Evolutionary conservation across 305 asterid genomes (phyloP), one percentile per base, ranked within the genome.

Genomic region (Andrographis paniculata): DNA sequence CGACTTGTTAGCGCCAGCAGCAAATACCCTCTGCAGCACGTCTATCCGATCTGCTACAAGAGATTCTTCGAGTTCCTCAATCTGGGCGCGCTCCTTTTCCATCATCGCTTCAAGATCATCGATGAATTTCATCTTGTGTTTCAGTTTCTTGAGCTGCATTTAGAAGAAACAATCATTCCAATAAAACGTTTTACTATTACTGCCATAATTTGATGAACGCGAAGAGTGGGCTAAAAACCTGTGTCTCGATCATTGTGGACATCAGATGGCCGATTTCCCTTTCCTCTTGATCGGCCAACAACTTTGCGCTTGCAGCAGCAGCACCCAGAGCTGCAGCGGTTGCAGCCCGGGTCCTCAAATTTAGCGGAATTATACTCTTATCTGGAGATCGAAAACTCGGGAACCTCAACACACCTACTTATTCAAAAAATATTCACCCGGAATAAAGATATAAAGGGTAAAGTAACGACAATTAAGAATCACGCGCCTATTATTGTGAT

Each of bases 261-360:
- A 89, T 55, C 62, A 78, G 61, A 65, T 71, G 71, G 52, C 78
- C 86, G n/a, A 89, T 78, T 61, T 82, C 77, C 62, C 82, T 79
- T 74, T 82, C 95, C 78, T 89, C 98, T 59, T 82, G 84, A 70
- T 78, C 89, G 43, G 95, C 95, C 82, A 85, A 74, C 70, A 80
- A 54, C 61, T 78, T 82, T 23, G 98, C 94, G 61, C 78, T 85
- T 47, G 91, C 95, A 47, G 98, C 95, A 47, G 94, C 95, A 53
- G 77, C 91, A 45, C 86, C 94, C 36, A 89, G 79, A 35, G 93
- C 88, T 4, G 95, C 72, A 42, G 98, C 95, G 41, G 93, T 74
- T 47, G 95, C 93, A 20, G 92, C 94, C 61, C 91, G 72, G 58
- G 66, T 80, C 54, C 91, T 77, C 69, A 89, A 62, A 56, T 76